Evolutionary conservation across 805 yeast species (phyloP).

Genomic region (Torulaspora delbrueckii): DNA sequence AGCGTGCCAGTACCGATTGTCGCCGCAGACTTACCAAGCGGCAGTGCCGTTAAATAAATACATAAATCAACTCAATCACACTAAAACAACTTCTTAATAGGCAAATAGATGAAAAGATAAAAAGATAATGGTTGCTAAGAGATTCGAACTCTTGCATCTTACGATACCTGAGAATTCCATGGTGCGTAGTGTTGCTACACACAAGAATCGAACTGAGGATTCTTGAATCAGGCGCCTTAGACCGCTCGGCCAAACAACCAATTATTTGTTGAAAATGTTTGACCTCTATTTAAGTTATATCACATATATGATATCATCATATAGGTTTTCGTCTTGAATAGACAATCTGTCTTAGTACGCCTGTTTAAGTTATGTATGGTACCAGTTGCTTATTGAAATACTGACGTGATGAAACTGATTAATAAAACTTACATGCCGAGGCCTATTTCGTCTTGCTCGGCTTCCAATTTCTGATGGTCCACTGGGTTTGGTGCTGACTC

Average conservation of each 20-base stretch:
- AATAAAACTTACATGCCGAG: slow-evolving; percentile 12
- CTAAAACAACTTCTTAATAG: too few species aligned
- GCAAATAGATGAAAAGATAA: neutral
- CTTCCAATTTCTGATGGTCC: slow-evolving; percentile 57
- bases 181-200: slow-evolving; percentile 9
- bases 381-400: too few species aligned
- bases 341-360: too few species aligned
- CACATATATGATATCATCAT: too few species aligned
- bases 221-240: slow-evolving; percentile 26
- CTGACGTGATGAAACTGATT: neutral
- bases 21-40: slow-evolving; percentile 17
- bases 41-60: slow-evolving; percentile 15
- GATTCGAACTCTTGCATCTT: slow-evolving; percentile 27
- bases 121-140: slow-evolving; percentile 22
- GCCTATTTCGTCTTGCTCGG: slow-evolving; percentile 16
- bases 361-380: too few species aligned
- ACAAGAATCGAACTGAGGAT: slow-evolving; percentile 14
- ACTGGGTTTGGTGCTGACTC: slow-evolving; percentile 92
- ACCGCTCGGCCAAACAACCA: slow-evolving; percentile 26
- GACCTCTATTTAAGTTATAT: too few species aligned
- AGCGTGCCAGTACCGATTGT: slow-evolving; percentile 11
- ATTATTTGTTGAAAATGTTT: neutral
- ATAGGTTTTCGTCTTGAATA: too few species aligned
- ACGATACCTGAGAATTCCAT: slow-evolving; percentile 22
- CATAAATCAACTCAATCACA: neutral